Evolutionary conservation across 2,329 filamentous ascomycete genomes (phyloP), one percentile per base, ranked within the genome.

Genomic region (Immersiporthe knoxdaviesiana): DNA sequence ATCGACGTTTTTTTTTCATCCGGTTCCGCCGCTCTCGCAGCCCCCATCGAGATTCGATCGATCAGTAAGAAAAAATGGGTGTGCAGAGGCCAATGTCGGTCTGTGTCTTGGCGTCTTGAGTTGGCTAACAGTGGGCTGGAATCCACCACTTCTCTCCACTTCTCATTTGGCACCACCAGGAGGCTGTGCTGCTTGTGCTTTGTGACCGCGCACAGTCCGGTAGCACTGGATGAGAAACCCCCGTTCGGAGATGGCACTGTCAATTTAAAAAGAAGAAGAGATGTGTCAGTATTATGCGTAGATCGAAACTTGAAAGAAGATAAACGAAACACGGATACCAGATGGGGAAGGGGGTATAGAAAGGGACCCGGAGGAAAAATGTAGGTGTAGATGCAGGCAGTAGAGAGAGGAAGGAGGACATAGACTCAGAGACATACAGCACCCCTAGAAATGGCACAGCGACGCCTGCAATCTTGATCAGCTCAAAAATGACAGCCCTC

Each of bases 171-270:
- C 32, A n/a, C 56, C 30, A n/a, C 56, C 30, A 24, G 56, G 56
- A 59, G 56, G 56, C 39, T 59, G 64, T 59, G 14, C 16, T 12
- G 56, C 41, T 32, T 16, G 47, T 30, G 63, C 32, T 67, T 27
- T 63, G 14, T 30, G 14, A 44, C 78, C 80, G 68, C 75, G 78
- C 59, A 87, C 75, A 66, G 82, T 82, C 68, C 78, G 79, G 71
- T 85, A 83, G 77, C 83, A 84, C 73, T 84, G 80, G 60, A 83
- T 74, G 65, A 90, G 79, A 74, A 88, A 88, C 54, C 75, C 76
- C 70, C 85, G 83, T 78, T 90, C 88, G 70, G 84, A 81, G 72
- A 85, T 81, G 68, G 81, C 80, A 72, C 88, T 90, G 37, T 62
- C 4, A 8, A n/a, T 32, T 1, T n/a, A 11, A 16, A 27, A 73